These are phyloP conservation scores for Yamadazyma paraphyllophila DNA, from an alignment of 805 yeast genomes.

Conservation along the genomic window DNA sequence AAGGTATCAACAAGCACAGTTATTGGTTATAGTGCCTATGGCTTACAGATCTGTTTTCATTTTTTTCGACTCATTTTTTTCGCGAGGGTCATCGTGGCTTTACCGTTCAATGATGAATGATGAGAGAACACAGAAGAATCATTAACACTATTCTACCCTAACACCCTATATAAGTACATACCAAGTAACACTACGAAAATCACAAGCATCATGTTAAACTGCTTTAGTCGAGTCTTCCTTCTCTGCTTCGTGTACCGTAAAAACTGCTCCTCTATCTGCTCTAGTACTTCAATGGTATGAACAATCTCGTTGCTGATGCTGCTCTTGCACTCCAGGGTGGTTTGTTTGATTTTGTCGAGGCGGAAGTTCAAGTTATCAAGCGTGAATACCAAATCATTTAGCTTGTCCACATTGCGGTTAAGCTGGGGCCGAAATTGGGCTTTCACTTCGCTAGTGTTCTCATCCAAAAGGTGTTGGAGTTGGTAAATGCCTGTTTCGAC, in stretches of 20 bases:
- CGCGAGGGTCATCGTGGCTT: not conserved
- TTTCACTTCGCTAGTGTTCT: slow-evolving; percentile 18
- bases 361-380: slow-evolving; percentile 26
- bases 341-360: slow-evolving; percentile 21
- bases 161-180: slow-evolving; percentile 4
- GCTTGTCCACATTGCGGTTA: slow-evolving; percentile 24
- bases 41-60: not conserved
- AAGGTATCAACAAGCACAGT: too few relatives aligned
- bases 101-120: too few relatives aligned
- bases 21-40: too few relatives aligned
- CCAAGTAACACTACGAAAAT: slow-evolving; percentile 9
- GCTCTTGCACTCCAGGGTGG: slow-evolving; percentile 25
- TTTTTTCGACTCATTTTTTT: not conserved
- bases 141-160: not conserved
- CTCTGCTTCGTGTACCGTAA: slow-evolving; percentile 23
- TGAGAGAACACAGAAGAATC: too few relatives aligned
- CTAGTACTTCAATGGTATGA: slow-evolving; percentile 31
- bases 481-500: slow-evolving; percentile 19
- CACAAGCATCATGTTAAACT: slow-evolving; percentile 19
- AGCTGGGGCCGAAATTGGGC: slow-evolving; percentile 24
- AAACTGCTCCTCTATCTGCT: slow-evolving; percentile 27
- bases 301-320: slow-evolving; percentile 25
- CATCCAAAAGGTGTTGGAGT: slow-evolving; percentile 19
- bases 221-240: slow-evolving; percentile 29
- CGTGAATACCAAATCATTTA: slow-evolving; percentile 26